phyloP scores from a whole-genome alignment of 352 stramenopile genomes.

The Blastocystis sp. region DNA sequence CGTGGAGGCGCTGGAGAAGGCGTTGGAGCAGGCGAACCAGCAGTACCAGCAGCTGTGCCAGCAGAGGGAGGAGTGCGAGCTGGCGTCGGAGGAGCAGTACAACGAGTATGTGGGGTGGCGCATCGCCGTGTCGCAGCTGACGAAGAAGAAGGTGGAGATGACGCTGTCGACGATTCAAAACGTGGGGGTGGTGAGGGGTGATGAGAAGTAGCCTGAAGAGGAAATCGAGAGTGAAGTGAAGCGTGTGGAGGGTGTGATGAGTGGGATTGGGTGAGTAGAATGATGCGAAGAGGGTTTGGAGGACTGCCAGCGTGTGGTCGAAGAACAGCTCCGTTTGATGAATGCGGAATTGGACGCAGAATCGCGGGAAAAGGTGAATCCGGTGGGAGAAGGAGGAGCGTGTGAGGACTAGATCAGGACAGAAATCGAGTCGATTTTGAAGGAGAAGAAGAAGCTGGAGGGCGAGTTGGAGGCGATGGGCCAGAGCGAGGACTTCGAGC shows the following conservation, averaged over 20 bases:
- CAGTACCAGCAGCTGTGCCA: constrained; percentile 1
- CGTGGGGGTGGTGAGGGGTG: background rate
- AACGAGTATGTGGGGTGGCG: constrained; percentile 25
- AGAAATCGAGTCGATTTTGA: background rate
- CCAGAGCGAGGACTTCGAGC: background rate
- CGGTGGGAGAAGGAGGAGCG: background rate
- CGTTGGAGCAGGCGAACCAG: background rate
- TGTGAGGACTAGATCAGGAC: background rate
- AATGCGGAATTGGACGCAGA: background rate
- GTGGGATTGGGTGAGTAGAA: background rate
- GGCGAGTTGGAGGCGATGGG: background rate
- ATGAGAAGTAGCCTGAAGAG: background rate
- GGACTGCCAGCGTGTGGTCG: background rate
- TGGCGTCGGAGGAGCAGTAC: background rate
- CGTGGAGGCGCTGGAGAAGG: background rate
- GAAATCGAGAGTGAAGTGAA: background rate
- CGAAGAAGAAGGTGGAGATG: background rate
- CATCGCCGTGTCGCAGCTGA: constrained; percentile 4
- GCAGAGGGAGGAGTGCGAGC: background rate
- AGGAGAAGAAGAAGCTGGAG: background rate
- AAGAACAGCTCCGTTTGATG: background rate
- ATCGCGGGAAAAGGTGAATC: background rate
- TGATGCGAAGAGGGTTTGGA: constrained; percentile 3
- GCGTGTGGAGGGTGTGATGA: constrained; percentile 1
- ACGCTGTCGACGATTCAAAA: background rate